Evolutionary conservation across 2,329 filamentous ascomycete species (phyloP), one percentile per base, ranked within the genome.

Genomic region (Xylariaceae sp.): DNA sequence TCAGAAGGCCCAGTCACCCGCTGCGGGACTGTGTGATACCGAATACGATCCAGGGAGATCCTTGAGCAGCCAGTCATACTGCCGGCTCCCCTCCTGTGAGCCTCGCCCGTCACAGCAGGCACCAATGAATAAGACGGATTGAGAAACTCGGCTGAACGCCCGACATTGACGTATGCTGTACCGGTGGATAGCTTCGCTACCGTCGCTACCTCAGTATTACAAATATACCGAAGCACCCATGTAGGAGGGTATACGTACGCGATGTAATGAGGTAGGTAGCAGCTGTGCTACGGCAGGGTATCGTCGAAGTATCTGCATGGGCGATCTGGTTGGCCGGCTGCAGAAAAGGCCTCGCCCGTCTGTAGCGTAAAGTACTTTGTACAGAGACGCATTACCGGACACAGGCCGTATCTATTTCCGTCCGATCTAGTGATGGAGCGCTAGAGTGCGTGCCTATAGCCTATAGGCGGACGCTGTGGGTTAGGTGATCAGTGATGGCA

Each of bases 401-500:
- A 26, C 21, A 12, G 22, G 39, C 22, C 39, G 10, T 41, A 43
- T 43, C 41, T 29, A 29, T 29, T 43, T 21, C 21, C 41, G 41
- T n/a, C 41, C 29, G 41, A 12, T 5, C 5, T 32, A 13, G 22
- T 19, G 16, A 26, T 26, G 41, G 21, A 13, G 12, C 21, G n/a
- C 41, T 15, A 29, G 8, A 29, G 15, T 46, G 5, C 26, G 21
- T 29, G 18, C 36, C 29, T 19, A 47, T 29, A 41, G 18, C n/a
- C n/a, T n/a, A n/a, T n/a, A n/a, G n/a, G n/a, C n/a, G n/a, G n/a
- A n/a, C n/a, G 36, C 34, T 44, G 40, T 59, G 54, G 57, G 57
- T 59, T 57, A 59, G 57, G 57, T 57, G 44, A 54, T 49, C 26
- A 49, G 16, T 45, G 8, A 44, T 51, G 32, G 40, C 54, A 44